Percentiles rank a stretch among this genome's conserved stretches.
Conservation (phyloP, 2,329 filamentous ascomycete species). For the Colletotrichum abscissum region DNA sequence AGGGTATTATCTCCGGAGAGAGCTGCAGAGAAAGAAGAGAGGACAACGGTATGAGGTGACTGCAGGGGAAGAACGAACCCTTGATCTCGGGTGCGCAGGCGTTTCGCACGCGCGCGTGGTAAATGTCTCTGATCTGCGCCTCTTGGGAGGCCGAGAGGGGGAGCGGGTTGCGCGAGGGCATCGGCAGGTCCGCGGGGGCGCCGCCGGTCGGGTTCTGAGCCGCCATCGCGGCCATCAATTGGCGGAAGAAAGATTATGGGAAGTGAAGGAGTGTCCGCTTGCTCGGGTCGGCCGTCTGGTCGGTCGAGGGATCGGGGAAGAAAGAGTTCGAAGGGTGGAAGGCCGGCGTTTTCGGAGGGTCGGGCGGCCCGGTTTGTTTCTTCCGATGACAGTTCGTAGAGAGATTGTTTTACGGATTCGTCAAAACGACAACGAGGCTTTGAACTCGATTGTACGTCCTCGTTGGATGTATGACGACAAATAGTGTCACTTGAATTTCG, state of each 20-base stretch:
- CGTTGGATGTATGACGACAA: neutral
- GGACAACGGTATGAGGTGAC: no score
- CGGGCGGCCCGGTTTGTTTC: neutral
- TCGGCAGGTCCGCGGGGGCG: conserved; percentile 41
- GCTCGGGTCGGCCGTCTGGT: neutral
- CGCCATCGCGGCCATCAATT: conserved; percentile 53
- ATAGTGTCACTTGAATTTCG: neutral
- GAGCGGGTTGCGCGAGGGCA: conserved; percentile 80
- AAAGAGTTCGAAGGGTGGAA: neutral
- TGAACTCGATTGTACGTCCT: neutral
- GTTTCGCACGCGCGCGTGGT: conserved; percentile 80
- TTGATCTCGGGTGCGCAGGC: conserved; percentile 84
- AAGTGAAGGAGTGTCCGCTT: no score
- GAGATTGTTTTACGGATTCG: neutral
- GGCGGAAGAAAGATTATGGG: neutral
- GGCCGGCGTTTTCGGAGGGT: neutral
- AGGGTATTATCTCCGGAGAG: neutral
- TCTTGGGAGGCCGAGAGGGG: conserved; percentile 87
- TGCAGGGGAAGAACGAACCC: conserved; percentile 57
- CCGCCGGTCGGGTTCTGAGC: conserved; percentile 46
- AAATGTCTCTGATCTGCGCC: conserved; percentile 83
- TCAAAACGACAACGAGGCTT: neutral
- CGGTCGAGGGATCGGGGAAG: neutral
- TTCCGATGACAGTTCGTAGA: neutral
- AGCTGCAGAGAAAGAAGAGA: neutral